These are phyloP conservation scores for Leavenworthia alabamica DNA, from an alignment of 345 rosid species.

Conservation along the genomic window DNA sequence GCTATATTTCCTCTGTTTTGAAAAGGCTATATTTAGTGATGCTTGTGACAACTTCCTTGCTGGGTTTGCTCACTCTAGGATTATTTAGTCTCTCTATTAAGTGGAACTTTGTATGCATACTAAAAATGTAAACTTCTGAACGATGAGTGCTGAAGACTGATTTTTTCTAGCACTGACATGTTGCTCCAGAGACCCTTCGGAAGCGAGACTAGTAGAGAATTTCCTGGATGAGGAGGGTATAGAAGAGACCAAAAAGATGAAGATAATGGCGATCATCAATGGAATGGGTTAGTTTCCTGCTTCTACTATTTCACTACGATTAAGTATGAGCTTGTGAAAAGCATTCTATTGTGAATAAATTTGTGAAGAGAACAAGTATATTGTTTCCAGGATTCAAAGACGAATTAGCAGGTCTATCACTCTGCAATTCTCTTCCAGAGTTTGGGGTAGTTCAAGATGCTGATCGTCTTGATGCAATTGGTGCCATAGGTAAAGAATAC, in stretches of 20 bases:
- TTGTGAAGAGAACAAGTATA: background rate
- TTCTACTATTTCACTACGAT: background rate
- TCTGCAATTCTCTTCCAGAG: conserved; percentile 43
- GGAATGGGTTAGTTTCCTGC: conserved; percentile 57
- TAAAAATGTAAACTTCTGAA: background rate
- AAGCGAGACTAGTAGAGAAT: conserved; percentile 61
- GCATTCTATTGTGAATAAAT: background rate
- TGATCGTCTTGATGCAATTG: conserved; percentile 89
- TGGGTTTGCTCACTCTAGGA: background rate
- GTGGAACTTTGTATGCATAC: background rate
- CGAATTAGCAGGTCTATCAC: conserved; percentile 45
- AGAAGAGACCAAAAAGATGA: conserved; percentile 53
- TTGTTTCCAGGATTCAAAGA: conserved; percentile 68
- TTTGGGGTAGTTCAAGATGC: conserved; percentile 95
- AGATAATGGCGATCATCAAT: conserved; percentile 54
- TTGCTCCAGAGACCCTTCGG: conserved; percentile 49
- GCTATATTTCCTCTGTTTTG: background rate
- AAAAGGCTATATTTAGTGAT: background rate
- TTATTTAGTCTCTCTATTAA: background rate
- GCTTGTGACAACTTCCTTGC: background rate
- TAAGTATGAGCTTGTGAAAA: background rate
- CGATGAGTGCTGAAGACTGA: background rate
- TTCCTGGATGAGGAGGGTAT: conserved; percentile 66
- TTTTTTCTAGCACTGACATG: background rate
- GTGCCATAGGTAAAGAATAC: conserved; percentile 59